A percentile compares a stretch with the other conserved stretches of the same genome.
These are phyloP conservation scores for Metschnikowia reukaufii DNA, from an alignment of 805 yeast species.

Conservation along the genomic window DNA sequence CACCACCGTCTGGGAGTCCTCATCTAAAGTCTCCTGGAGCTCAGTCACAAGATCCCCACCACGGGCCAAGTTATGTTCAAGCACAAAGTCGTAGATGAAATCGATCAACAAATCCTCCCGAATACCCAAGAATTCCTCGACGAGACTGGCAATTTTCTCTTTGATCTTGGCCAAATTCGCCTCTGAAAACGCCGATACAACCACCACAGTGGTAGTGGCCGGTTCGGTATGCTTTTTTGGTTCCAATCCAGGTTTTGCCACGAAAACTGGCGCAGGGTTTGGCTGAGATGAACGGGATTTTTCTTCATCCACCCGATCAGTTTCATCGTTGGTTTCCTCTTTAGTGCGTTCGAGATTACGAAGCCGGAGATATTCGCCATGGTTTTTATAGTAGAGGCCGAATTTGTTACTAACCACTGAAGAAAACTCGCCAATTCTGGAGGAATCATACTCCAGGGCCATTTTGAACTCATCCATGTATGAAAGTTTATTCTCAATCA, in stretches of 20 bases:
- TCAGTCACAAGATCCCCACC: slow-evolving; percentile 42
- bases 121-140: slow-evolving; percentile 55
- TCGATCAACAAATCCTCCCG: slow-evolving; percentile 50
- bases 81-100: slow-evolving; percentile 42
- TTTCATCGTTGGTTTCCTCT: slow-evolving; percentile 46
- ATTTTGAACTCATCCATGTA: slow-evolving; percentile 34
- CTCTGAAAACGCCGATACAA: slow-evolving; percentile 2
- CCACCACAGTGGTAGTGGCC: neutral
- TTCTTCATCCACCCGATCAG: slow-evolving; percentile 40
- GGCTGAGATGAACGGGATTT: neutral
- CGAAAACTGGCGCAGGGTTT: neutral
- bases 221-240: no score
- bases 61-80: slow-evolving; percentile 29
- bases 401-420: slow-evolving; percentile 13
- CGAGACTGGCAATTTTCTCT: slow-evolving; percentile 38
- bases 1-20: slow-evolving; percentile 44
- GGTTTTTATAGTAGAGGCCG: slow-evolving; percentile 40
- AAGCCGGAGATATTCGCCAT: slow-evolving; percentile 42
- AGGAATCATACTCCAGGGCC: slow-evolving; percentile 24
- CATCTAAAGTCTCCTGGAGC: slow-evolving; percentile 51
- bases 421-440: neutral
- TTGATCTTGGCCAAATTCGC: slow-evolving; percentile 25
- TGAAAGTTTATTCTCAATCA: slow-evolving; percentile 38
- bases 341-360: slow-evolving; percentile 35
- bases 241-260: no score